A percentile compares a stretch with the other conserved stretches of the same genome.
Evolutionary conservation across 2,329 filamentous ascomycete species (phyloP).

Genomic region (Dichotomopilus funicola): DNA sequence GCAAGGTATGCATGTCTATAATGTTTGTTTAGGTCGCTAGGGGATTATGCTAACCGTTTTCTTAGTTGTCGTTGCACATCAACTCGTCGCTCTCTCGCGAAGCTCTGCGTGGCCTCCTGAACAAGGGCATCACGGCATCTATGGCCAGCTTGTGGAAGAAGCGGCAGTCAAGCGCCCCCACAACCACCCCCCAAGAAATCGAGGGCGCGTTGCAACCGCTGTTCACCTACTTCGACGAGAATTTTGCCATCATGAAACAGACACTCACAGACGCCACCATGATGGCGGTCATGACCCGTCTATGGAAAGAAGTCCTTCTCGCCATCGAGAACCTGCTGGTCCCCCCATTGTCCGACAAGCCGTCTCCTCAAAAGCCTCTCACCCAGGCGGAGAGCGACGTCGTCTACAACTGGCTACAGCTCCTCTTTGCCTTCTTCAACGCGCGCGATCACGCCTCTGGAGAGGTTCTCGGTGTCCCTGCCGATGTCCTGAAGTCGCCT

Average conservation of each 20-base stretch:
- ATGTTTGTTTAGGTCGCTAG: background rate
- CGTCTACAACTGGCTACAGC: conserved; percentile 87
- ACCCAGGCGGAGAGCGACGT: conserved; percentile 86
- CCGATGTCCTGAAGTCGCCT: conserved; percentile 87
- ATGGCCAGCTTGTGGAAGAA: conserved; percentile 66
- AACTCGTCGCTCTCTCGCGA: conserved; percentile 79
- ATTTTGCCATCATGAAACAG: conserved; percentile 98
- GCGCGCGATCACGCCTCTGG: conserved; percentile 66
- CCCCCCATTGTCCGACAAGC: conserved; percentile 90
- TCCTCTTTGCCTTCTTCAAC: conserved; percentile 92
- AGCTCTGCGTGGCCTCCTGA: conserved; percentile 68
- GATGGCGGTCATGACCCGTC: conserved; percentile 93
- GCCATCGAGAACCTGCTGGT: conserved; percentile 87
- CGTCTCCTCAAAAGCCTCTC: conserved; percentile 75
- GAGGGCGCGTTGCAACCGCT: conserved; percentile 76
- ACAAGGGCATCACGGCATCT: conserved; percentile 61
- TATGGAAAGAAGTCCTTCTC: conserved; percentile 96
- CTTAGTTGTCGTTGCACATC: conserved; percentile 83
- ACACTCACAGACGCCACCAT: conserved; percentile 93
- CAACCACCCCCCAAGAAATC: conserved; percentile 64
- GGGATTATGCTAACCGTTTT: conserved; percentile 5
- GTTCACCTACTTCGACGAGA: conserved; percentile 94
- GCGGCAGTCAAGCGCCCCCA: conserved; percentile 47
- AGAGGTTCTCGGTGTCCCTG: conserved; percentile 79
- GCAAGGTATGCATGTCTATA: conserved; percentile 61